Conservation (phyloP, 2,329 filamentous ascomycete genomes). For the Madurella fahalii region DNA sequence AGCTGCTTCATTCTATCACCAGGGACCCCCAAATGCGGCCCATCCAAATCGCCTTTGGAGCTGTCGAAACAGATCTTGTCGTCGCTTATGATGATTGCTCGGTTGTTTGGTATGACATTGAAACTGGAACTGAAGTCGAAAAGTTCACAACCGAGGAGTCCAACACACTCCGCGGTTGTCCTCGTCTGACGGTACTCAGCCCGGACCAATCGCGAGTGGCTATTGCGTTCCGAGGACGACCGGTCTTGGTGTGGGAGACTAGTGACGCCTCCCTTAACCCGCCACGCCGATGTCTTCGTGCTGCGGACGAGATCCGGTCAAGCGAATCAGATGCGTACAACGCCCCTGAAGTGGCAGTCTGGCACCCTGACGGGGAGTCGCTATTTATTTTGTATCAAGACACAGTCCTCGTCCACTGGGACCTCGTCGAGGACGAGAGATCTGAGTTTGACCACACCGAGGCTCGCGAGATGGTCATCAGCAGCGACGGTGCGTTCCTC, state of each 20-base stretch:
- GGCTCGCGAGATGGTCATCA: conserved; percentile 7
- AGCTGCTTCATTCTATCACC: neutral
- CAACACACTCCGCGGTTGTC: conserved; percentile 2
- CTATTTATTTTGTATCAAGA: conserved; percentile 6
- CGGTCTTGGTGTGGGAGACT: conserved; percentile 3
- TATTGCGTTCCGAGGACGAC: conserved; percentile 4
- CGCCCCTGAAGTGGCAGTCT: neutral
- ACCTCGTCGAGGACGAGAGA: neutral
- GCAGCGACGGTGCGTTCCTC: neutral
- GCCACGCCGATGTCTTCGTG: neutral
- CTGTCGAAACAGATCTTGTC: neutral
- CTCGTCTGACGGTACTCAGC: neutral
- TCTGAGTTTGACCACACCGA: conserved; percentile 1
- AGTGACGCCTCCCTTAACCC: neutral
- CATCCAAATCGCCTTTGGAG: conserved; percentile 1
- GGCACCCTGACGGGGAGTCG: neutral
- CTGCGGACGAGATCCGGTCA: neutral
- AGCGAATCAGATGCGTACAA: conserved; percentile 1
- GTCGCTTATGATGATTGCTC: conserved; percentile 2
- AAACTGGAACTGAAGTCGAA: neutral
- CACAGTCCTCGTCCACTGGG: conserved; percentile 1
- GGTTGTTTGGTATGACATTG: neutral
- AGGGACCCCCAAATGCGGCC: neutral
- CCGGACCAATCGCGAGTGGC: neutral
- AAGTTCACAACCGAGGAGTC: neutral